phyloP scores from a whole-genome alignment of 306 rosid species.

The Cercis canadensis region DNA sequence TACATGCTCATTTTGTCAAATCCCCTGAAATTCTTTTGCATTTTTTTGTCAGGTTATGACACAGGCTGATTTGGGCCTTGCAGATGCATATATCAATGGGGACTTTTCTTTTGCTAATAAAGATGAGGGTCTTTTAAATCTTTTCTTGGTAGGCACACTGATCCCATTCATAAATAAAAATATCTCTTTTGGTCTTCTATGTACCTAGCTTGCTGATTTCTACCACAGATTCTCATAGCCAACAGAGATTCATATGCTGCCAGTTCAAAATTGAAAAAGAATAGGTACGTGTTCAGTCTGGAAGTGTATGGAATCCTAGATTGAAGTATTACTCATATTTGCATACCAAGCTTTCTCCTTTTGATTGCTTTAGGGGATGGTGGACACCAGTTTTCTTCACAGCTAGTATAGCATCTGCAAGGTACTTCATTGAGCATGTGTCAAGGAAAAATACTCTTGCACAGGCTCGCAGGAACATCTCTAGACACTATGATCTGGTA shows the following conservation, averaged over 20 bases:
- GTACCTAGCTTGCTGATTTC: constrained; percentile 3
- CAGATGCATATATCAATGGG: constrained; percentile 83
- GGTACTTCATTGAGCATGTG: constrained; percentile 69
- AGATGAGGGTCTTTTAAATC: constrained; percentile 70
- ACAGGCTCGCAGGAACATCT: constrained; percentile 90
- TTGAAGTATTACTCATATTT: not conserved
- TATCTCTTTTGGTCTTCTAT: constrained; percentile 11
- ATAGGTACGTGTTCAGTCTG: constrained; percentile 46
- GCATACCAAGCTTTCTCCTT: constrained; percentile 13
- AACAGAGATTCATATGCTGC: constrained; percentile 70
- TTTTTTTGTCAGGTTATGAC: constrained; percentile 69
- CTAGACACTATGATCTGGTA: constrained; percentile 93
- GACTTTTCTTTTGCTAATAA: constrained; percentile 79
- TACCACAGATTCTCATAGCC: constrained; percentile 80
- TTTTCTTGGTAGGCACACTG: constrained; percentile 57
- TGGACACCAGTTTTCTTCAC: constrained; percentile 89
- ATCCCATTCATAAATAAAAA: not conserved
- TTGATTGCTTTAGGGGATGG: constrained; percentile 72
- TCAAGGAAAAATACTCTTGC: constrained; percentile 85
- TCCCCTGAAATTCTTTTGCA: not conserved
- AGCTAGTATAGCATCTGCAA: constrained; percentile 76
- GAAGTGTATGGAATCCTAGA: constrained; percentile 4
- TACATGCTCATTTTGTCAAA: not conserved
- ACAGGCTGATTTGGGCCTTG: constrained; percentile 92
- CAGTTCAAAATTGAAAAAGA: constrained; percentile 54